Evolutionary conservation across 176 grass and related monocot genomes (phyloP).

Genomic region (Oryza nivara): DNA sequence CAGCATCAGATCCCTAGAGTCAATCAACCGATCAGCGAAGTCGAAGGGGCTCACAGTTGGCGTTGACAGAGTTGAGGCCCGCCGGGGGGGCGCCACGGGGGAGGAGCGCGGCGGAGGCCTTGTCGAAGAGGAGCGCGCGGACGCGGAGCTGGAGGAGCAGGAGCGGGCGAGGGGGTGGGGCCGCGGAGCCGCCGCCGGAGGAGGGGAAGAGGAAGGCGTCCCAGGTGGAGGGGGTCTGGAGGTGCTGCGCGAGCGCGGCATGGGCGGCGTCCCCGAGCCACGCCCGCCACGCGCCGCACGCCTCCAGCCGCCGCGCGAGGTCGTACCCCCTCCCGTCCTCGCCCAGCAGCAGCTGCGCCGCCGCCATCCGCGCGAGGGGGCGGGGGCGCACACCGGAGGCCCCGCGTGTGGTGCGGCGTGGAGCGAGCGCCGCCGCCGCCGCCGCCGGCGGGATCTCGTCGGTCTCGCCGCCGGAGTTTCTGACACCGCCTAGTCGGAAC

Average conservation of each 20-base stretch:
- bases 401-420: background rate
- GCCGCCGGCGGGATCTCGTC: constrained; percentile 27
- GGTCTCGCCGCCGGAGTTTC: too few species aligned
- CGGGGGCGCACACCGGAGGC: background rate
- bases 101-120: constrained; percentile 83
- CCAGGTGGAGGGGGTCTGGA: constrained; percentile 72
- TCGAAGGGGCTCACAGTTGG: constrained; percentile 51
- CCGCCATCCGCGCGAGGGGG: constrained; percentile 31
- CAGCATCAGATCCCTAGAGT: constrained; percentile 42
- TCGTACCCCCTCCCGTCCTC: constrained; percentile 94
- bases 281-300: constrained; percentile 82
- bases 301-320: constrained; percentile 78
- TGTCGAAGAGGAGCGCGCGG: constrained; percentile 92
- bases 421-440: background rate
- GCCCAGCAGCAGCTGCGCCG: constrained; percentile 70
- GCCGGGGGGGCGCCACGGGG: constrained; percentile 17
- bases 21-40: constrained; percentile 3
- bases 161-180: constrained; percentile 43
- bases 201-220: constrained; percentile 73
- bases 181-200: background rate
- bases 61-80: constrained; percentile 49
- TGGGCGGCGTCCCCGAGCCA: constrained; percentile 87
- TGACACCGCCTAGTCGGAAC: too few species aligned
- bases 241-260: constrained; percentile 57
- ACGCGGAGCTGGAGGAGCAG: constrained; percentile 86